Conservation (phyloP, 106 monocot genomes). For the Apostasia ramifera region DNA sequence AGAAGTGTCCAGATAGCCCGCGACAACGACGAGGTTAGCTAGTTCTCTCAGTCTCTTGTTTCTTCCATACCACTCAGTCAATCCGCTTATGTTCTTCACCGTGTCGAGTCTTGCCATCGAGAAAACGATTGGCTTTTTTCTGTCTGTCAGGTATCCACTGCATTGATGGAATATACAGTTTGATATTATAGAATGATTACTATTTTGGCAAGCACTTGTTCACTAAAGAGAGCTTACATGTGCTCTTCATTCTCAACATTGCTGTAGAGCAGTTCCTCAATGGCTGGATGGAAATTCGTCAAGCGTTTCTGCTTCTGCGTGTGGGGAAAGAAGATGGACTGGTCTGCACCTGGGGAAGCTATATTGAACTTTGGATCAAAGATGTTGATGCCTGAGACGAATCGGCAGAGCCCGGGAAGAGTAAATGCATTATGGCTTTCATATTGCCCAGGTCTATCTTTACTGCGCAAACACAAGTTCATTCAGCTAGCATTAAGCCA, state of each 20-base stretch:
- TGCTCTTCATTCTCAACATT: conserved; percentile 75
- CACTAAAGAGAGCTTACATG: conserved; percentile 24
- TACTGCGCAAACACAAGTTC: conserved; percentile 31
- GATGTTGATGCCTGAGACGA: conserved; percentile 67
- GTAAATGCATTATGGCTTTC: conserved; percentile 87
- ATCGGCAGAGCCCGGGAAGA: conserved; percentile 86
- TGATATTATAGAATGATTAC: not conserved
- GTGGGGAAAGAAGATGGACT: conserved; percentile 88
- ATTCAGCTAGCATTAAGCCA: not conserved
- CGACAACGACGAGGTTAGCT: conserved; percentile 91
- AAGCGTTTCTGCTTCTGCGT: conserved; percentile 80
- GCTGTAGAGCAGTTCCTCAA: conserved; percentile 75
- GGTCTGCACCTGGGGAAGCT: conserved; percentile 92
- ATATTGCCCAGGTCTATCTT: conserved; percentile 85
- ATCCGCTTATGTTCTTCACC: conserved; percentile 90
- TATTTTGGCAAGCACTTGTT: no score
- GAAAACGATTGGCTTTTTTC: conserved; percentile 86
- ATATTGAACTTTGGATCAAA: conserved; percentile 97
- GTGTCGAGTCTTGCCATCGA: conserved; percentile 97
- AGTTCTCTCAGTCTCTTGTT: conserved; percentile 74
- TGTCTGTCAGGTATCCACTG: conserved; percentile 72
- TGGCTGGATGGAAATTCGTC: conserved; percentile 42
- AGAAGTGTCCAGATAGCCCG: conserved; percentile 69
- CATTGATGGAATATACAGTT: not conserved
- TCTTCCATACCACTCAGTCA: conserved; percentile 87